Percentiles rank a stretch among this genome's conserved stretches.
Conservation (phyloP, 805 yeast species). For the Clavispora phyllophila region DNA sequence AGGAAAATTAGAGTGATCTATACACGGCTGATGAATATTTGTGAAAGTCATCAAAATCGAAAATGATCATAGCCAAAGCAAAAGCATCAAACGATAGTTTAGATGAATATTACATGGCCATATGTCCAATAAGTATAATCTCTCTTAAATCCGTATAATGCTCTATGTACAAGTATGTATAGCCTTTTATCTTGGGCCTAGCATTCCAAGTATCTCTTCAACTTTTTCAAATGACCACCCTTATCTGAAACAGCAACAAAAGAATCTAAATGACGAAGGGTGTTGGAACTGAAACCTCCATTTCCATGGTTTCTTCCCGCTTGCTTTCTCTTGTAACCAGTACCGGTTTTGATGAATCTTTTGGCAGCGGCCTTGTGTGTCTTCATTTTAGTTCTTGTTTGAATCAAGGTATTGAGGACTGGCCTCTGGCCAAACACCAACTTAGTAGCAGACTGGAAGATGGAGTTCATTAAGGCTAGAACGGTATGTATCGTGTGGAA, state of each 20-base stretch:
- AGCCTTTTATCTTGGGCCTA: background rate
- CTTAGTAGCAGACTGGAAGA: conserved; percentile 14
- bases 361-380: conserved; percentile 85
- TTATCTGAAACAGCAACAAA: conserved; percentile 47
- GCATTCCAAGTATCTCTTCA: conserved; percentile 43
- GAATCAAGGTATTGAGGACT: conserved; percentile 23
- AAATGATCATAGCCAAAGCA: no score
- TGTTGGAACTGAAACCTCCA: conserved; percentile 73
- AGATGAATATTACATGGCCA: no score
- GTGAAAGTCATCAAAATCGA: no score
- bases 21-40: background rate
- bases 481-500: background rate
- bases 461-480: conserved; percentile 11
- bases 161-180: conserved; percentile 3
- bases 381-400: conserved; percentile 50
- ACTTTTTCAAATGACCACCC: conserved; percentile 55
- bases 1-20: background rate
- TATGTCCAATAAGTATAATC: background rate
- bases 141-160: background rate
- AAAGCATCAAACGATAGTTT: no score
- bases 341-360: conserved; percentile 75
- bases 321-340: conserved; percentile 50
- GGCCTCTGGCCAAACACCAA: conserved; percentile 17
- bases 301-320: conserved; percentile 93
- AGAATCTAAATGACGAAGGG: conserved; percentile 55